These are phyloP conservation scores for Arthrinium phaeospermum DNA, from an alignment of 2,329 filamentous ascomycete genomes.

Conservation along the genomic window DNA sequence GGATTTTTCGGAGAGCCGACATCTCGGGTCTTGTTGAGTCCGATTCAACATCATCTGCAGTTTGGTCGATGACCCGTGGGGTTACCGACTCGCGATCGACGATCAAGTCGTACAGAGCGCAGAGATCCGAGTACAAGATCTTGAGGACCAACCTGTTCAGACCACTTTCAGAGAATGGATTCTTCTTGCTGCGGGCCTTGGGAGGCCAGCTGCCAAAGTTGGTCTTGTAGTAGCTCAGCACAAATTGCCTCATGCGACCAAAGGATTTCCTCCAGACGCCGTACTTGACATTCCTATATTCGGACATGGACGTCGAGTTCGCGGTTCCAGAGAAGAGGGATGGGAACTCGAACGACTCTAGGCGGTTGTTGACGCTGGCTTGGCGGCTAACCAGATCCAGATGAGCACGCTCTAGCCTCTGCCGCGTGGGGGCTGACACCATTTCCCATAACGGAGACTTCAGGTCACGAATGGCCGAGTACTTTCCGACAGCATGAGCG, in stretches of 20 bases:
- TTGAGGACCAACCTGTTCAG: conserved; percentile 84
- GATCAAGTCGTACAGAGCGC: conserved; percentile 84
- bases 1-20: conserved; percentile 76
- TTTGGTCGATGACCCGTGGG: conserved; percentile 76
- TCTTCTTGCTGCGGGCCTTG: conserved; percentile 90
- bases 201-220: conserved; percentile 80
- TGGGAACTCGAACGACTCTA: conserved; percentile 92
- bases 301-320: conserved; percentile 77
- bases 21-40: conserved; percentile 66
- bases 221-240: conserved; percentile 68
- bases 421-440: conserved; percentile 73
- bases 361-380: conserved; percentile 70
- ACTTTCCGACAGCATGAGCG: conserved; percentile 87
- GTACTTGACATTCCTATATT: conserved; percentile 81
- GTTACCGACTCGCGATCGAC: conserved; percentile 82
- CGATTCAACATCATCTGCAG: conserved; percentile 48
- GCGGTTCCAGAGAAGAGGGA: conserved; percentile 87
- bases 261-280: conserved; percentile 83
- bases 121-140: conserved; percentile 85
- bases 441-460: conserved; percentile 72
- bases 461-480: conserved; percentile 71
- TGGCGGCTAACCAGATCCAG: conserved; percentile 79
- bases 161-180: conserved; percentile 83
- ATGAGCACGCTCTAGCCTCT: conserved; percentile 81
- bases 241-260: conserved; percentile 74